Base-by-base conservation (phyloP, 2,329 filamentous ascomycete species). In the Ustulina deusta region DNA sequence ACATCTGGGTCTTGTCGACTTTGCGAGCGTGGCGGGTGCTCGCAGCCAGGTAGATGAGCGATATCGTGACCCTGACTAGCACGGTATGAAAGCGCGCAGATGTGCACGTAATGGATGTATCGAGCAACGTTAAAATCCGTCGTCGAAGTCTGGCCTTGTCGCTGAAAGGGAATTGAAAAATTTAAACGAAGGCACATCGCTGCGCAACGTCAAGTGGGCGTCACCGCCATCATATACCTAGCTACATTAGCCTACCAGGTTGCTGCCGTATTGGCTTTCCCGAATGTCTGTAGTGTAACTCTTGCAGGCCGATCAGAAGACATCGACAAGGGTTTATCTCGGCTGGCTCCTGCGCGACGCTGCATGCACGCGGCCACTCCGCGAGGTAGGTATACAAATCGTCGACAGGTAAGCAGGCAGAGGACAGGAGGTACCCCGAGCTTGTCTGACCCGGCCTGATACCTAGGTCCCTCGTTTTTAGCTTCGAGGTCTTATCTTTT, bases 161-260 rank as follows among this genome's bases (percentile, higher is more conserved):
- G 34, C 60, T 25, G 32, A 49, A 36, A 49, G 29, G 27, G 27
- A 11, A 57, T 58, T 44, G 32, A 22, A 64, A n/a, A 11, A 57
- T 58, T 44, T 25, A 22, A 64, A n/a, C 36, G 7, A 38, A 51
- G n/a, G 38, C 20, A 44, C 10, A 44, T 52, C 42, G 20, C 25
- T 52, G 17, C 51, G 51, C 42, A 55, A 42, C 32, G 40, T 49
- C 44, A 17, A 60, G 66, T 57, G 66, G 66, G 66, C 32, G 66
- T 63, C 66, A 61, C 61, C 36, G 32, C 48, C 34, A 63, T 67
- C 46, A 67, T 63, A 67, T 67, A 67, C 15, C 27, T 25, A 44
- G 3, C 44, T 55, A 66, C 63, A 54, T 38, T 48, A 48, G 52
- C 54, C 42, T 57, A 29, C 36, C 49, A 38, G 38, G 13, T 40